Conservation (phyloP, 805 yeast species). For the Myxozyma nipponensis region DNA sequence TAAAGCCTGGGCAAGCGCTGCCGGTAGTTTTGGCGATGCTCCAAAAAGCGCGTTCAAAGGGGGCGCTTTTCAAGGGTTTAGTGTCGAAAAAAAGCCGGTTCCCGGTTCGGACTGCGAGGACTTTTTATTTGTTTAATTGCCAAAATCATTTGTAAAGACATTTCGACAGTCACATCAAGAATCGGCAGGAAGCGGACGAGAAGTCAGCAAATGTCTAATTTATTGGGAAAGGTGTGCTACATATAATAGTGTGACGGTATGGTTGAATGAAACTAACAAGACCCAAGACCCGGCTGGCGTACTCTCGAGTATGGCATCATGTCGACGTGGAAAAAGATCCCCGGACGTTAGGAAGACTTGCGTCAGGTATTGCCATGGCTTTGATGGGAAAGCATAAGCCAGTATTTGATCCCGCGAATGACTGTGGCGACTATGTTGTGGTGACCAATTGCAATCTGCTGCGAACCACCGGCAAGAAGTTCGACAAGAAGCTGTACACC, state of each 20-base stretch:
- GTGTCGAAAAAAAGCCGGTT: no score
- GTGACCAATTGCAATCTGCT: conserved; percentile 86
- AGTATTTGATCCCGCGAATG: conserved; percentile 67
- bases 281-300: conserved; percentile 61
- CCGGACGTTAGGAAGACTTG: conserved; percentile 88
- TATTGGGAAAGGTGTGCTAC: conserved; percentile 39
- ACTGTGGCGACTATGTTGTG: conserved; percentile 94
- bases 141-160: no score
- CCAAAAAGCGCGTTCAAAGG: no score
- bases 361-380: conserved; percentile 80
- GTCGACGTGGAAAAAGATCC: conserved; percentile 81
- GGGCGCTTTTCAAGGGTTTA: no score
- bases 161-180: no score
- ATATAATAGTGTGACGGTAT: no score
- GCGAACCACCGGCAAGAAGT: conserved; percentile 79
- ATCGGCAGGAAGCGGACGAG: no score
- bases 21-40: no score
- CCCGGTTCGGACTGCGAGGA: no score
- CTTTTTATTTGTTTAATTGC: no score
- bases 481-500: conserved; percentile 79
- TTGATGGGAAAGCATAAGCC: conserved; percentile 98
- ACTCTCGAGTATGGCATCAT: conserved; percentile 92
- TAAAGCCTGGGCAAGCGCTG: no score
- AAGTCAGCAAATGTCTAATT: conserved; percentile 42
- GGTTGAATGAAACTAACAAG: no score